Evolutionary conservation across 306 rosid genomes (phyloP).

Genomic region (Casuarina glauca): DNA sequence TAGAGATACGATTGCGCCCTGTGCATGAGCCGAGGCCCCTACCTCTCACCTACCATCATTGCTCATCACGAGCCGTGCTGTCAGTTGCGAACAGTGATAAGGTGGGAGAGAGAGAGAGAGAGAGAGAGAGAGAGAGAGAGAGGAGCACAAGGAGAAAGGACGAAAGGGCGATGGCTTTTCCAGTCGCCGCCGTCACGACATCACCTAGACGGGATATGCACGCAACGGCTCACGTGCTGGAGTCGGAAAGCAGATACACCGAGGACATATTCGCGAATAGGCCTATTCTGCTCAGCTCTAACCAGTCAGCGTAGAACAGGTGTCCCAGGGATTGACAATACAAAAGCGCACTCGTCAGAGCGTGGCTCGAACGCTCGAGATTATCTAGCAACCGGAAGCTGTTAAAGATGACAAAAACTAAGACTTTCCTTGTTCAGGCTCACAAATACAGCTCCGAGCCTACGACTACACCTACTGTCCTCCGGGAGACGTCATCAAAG

Average conservation of each 20-base stretch:
- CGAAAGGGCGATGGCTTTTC: background rate
- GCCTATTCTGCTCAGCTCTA: background rate
- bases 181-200: slow-evolving; percentile 12
- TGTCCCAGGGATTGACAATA: background rate
- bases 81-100: background rate
- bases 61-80: background rate
- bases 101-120: no score
- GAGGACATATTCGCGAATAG: no score
- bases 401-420: background rate
- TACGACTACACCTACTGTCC: background rate
- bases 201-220: background rate
- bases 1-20: no score
- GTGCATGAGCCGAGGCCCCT: no score
- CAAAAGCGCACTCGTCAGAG: background rate
- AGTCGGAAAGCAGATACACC: no score
- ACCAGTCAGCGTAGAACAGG: background rate
- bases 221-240: background rate
- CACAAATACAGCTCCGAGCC: no score
- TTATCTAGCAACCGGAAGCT: background rate
- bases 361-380: background rate
- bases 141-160: background rate
- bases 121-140: no score
- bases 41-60: no score
- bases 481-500: background rate
- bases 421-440: no score